phyloP scores from a whole-genome alignment of 768 basidiomycete species.

The Amanita muscaria region DNA sequence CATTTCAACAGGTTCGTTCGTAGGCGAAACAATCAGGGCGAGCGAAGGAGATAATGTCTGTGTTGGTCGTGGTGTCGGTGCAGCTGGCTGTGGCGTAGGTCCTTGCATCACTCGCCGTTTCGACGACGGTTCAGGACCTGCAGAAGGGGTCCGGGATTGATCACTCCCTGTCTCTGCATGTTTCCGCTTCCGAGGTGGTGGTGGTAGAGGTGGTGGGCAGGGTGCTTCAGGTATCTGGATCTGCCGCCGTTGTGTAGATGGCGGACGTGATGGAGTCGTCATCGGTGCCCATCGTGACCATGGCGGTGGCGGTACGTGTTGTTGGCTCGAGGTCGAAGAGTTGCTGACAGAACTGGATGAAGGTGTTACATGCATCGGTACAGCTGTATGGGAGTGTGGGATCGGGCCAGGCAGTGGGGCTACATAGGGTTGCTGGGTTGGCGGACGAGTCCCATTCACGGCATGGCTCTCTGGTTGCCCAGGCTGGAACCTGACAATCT shows the following conservation, averaged over 20 bases:
- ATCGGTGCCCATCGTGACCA: conserved; percentile 44
- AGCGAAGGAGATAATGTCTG: conserved; percentile 54
- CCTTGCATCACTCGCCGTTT: conserved; percentile 31
- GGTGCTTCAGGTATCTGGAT: conserved; percentile 23
- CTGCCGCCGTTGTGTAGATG: conserved; percentile 32
- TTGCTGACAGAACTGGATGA: conserved; percentile 13
- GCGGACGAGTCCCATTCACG: conserved; percentile 10
- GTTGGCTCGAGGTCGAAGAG: conserved; percentile 13
- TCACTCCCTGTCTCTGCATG: conserved; percentile 24
- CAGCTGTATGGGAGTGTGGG: neutral
- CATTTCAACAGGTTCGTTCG: conserved; percentile 21
- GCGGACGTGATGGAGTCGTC: conserved; percentile 36
- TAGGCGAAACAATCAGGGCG: conserved; percentile 57
- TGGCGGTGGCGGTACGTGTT: conserved; percentile 14
- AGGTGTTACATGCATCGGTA: conserved; percentile 8
- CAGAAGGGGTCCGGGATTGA: neutral
- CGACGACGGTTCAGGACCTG: conserved; percentile 10
- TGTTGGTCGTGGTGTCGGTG: conserved; percentile 18
- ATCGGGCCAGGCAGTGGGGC: conserved; percentile 7
- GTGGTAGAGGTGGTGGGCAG: conserved; percentile 29
- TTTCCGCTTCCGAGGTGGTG: conserved; percentile 37
- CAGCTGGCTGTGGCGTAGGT: conserved; percentile 6
- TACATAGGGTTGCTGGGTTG: conserved; percentile 13
- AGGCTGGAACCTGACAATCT: conserved; percentile 56
- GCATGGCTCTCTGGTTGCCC: conserved; percentile 29